Evolutionary conservation across 2,329 filamentous ascomycete species (phyloP).

Genomic region (Proliferodiscus dingleyae): DNA sequence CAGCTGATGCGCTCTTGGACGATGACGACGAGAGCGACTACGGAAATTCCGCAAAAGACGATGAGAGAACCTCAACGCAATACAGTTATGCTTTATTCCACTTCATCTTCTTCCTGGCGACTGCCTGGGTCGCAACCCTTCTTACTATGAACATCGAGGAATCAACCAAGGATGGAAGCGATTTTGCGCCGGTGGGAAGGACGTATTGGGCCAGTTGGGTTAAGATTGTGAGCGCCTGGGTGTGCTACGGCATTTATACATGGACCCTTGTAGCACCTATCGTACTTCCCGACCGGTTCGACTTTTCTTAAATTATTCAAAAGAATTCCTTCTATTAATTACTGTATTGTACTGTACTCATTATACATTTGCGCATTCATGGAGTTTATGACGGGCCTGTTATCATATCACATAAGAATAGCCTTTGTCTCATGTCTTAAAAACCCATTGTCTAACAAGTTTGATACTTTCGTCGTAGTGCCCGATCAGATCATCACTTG

Average conservation of each 20-base stretch:
- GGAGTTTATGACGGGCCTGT: neutral
- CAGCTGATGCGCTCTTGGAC: slow-evolving; percentile 79
- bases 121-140: slow-evolving; percentile 90
- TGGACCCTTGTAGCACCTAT: slow-evolving; percentile 91
- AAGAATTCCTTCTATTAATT: neutral
- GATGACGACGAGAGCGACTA: slow-evolving; percentile 59
- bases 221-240: slow-evolving; percentile 97
- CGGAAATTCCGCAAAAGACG: slow-evolving; percentile 66
- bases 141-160: slow-evolving; percentile 74
- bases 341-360: slow-evolving; percentile 1
- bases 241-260: slow-evolving; percentile 88
- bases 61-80: slow-evolving; percentile 83
- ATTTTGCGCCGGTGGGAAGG: slow-evolving; percentile 88
- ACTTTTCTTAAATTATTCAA: slow-evolving; percentile 38
- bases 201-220: slow-evolving; percentile 99
- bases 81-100: slow-evolving; percentile 98
- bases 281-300: slow-evolving; percentile 80
- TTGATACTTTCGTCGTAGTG: too few relatives aligned
- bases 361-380: neutral
- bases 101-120: slow-evolving; percentile 94
- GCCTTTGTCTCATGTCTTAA: too few relatives aligned
- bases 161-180: slow-evolving; percentile 58
- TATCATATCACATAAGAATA: neutral
- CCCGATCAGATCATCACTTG: too few relatives aligned
- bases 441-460: too few relatives aligned